These are phyloP conservation scores for Torulaspora maleeae DNA, from an alignment of 805 yeast genomes.

Conservation along the genomic window DNA sequence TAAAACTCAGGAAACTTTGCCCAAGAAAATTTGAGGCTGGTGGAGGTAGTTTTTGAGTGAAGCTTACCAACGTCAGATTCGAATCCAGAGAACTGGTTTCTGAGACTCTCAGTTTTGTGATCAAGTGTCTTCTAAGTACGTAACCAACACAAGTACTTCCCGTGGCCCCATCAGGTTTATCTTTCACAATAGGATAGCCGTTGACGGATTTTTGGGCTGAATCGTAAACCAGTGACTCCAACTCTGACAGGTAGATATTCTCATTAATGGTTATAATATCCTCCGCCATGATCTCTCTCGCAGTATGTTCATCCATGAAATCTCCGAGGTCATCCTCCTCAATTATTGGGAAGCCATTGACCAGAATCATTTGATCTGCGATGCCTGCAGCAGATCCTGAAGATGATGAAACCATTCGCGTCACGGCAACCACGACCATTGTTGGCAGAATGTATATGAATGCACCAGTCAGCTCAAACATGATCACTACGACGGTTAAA, in stretches of 20 bases:
- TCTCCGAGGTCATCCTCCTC: conserved; percentile 56
- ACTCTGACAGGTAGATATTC: conserved; percentile 26
- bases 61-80: conserved; percentile 7
- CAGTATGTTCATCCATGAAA: conserved; percentile 44
- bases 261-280: conserved; percentile 26
- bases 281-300: conserved; percentile 60
- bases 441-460: conserved; percentile 86
- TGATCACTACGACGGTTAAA: conserved; percentile 86
- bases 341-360: conserved; percentile 82
- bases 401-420: conserved; percentile 70
- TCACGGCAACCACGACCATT: conserved; percentile 90
- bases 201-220: conserved; percentile 36
- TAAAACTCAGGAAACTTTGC: conserved; percentile 30
- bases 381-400: conserved; percentile 78
- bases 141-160: conserved; percentile 40
- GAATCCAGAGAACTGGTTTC: conserved; percentile 21
- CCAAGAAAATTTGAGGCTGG: conserved; percentile 9
- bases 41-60: conserved; percentile 6
- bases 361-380: conserved; percentile 89
- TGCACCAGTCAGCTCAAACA: conserved; percentile 97
- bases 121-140: conserved; percentile 27
- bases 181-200: conserved; percentile 53
- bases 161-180: conserved; percentile 34
- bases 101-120: conserved; percentile 18
- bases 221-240: conserved; percentile 24